A percentile compares a stretch with the other conserved stretches of the same genome.
Evolutionary conservation across 176 grass and related monocot species (phyloP).

Genomic region (Eragrostis curvula): DNA sequence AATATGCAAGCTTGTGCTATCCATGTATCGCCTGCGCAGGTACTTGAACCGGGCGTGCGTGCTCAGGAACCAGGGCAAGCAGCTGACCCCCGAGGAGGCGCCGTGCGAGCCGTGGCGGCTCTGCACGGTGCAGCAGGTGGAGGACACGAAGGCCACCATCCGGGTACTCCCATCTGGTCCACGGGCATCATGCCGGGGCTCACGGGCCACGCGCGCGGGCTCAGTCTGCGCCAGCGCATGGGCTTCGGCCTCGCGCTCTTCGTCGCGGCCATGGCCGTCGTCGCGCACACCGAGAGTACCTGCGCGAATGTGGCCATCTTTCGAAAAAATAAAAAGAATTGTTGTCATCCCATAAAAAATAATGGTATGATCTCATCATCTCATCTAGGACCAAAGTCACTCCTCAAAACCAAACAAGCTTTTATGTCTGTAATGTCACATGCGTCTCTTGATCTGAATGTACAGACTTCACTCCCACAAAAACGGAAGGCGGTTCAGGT

Average conservation of each 20-base stretch:
- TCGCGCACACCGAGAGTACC: constrained; percentile 47
- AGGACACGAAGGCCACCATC: constrained; percentile 60
- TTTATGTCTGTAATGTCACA: too few species aligned
- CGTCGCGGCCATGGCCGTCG: constrained; percentile 44
- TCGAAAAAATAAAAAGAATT: too few species aligned
- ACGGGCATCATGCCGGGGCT: constrained; percentile 60
- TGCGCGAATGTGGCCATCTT: too few species aligned
- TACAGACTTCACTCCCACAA: too few species aligned
- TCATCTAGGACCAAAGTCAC: too few species aligned
- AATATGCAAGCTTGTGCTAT: too few species aligned
- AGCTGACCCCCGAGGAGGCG: constrained; percentile 29
- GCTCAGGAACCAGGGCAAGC: constrained; percentile 44
- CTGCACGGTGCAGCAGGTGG: constrained; percentile 84
- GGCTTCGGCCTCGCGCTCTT: constrained; percentile 55
- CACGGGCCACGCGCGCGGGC: constrained; percentile 58
- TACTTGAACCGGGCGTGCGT: constrained; percentile 70
- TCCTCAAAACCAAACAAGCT: too few species aligned
- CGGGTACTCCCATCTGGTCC: constrained; percentile 82
- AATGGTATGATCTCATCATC: too few species aligned
- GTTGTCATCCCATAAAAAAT: too few species aligned
- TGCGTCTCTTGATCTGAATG: too few species aligned
- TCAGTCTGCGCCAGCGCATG: constrained; percentile 71
- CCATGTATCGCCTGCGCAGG: too few species aligned
- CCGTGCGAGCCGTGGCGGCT: constrained; percentile 41
- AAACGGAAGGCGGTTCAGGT: too few species aligned